Percentiles rank a stretch among this genome's conserved stretches.
These are phyloP conservation scores for Zea mays DNA, from an alignment of 176 grass and related monocot genomes.

Conservation along the genomic window DNA sequence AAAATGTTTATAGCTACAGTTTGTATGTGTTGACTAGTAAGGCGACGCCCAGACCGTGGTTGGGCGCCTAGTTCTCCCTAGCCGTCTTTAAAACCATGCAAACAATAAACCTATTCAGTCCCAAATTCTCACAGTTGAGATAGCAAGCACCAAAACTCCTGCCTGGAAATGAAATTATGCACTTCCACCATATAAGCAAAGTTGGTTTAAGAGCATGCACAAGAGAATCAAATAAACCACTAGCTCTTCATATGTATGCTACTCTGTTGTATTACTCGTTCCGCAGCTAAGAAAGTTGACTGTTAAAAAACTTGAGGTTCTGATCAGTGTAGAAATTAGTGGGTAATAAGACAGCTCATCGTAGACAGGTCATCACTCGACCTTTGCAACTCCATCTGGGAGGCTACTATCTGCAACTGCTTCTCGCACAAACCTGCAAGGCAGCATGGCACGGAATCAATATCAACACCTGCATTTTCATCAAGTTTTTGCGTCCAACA, in stretches of 20 bases:
- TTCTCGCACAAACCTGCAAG: slow-evolving; percentile 59
- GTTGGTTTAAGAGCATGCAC: slow-evolving; percentile 12
- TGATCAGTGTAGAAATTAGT: slow-evolving; percentile 21
- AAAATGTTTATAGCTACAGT: too few relatives aligned
- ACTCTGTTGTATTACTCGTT: neutral
- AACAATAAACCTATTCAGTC: neutral
- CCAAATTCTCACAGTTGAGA: neutral
- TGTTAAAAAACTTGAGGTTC: slow-evolving; percentile 7
- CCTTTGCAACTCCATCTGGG: slow-evolving; percentile 51
- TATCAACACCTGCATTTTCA: slow-evolving; percentile 15
- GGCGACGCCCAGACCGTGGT: too few relatives aligned
- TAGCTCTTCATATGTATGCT: slow-evolving; percentile 10
- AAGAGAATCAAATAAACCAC: neutral
- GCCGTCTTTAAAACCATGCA: too few relatives aligned
- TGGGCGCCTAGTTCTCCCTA: too few relatives aligned
- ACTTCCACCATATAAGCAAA: neutral
- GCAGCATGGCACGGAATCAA: slow-evolving; percentile 21
- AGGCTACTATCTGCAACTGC: slow-evolving; percentile 53
- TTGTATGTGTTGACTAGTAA: too few relatives aligned
- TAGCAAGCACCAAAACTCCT: neutral
- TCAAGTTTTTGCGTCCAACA: neutral
- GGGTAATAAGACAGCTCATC: neutral
- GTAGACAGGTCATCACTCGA: slow-evolving; percentile 41
- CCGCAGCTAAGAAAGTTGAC: slow-evolving; percentile 1
- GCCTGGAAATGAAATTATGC: slow-evolving; percentile 4